A percentile compares a stretch with the other conserved stretches of the same genome.
Conservation (phyloP, 2,329 filamentous ascomycete genomes). For the Shiraia bambusicola region DNA sequence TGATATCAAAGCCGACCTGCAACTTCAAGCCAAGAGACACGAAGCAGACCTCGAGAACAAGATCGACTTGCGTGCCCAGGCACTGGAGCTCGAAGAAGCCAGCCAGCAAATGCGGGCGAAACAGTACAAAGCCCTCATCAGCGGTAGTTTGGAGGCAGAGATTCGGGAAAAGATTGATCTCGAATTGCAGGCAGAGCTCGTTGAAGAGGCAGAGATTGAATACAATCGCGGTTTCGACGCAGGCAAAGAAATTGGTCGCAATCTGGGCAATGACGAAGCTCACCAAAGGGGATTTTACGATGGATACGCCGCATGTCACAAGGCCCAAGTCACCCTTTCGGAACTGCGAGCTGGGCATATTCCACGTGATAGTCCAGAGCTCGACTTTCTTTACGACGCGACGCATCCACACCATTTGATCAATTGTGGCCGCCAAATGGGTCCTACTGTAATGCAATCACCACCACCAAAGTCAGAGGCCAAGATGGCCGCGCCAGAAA, state of each 20-base stretch:
- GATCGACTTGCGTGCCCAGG: conserved; percentile 7
- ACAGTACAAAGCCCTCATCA: conserved; percentile 15
- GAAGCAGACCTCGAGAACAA: conserved; percentile 6
- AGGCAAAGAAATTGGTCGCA: conserved; percentile 6
- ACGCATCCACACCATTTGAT: conserved; percentile 18
- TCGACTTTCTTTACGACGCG: conserved; percentile 23
- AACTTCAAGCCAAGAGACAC: conserved; percentile 5
- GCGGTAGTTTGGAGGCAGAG: conserved; percentile 9
- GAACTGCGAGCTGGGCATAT: conserved; percentile 18
- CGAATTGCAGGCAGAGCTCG: conserved; percentile 1
- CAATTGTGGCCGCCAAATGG: conserved; percentile 12
- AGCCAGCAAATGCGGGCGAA: conserved; percentile 22
- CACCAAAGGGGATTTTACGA: conserved; percentile 12
- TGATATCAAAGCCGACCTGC: conserved; percentile 7
- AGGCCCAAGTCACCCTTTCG: conserved; percentile 8
- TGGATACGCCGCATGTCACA: conserved; percentile 22
- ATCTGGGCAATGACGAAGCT: background rate
- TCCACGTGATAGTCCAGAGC: conserved; percentile 14
- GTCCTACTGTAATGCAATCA: background rate
- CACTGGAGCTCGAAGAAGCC: conserved; percentile 12
- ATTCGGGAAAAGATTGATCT: background rate
- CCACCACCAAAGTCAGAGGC: background rate
- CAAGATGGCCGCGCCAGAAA: background rate
- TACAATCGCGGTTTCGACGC: conserved; percentile 14
- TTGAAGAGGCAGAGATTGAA: conserved; percentile 5